phyloP scores from a whole-genome alignment of 768 basidiomycete genomes.

The Terana coerulea region DNA sequence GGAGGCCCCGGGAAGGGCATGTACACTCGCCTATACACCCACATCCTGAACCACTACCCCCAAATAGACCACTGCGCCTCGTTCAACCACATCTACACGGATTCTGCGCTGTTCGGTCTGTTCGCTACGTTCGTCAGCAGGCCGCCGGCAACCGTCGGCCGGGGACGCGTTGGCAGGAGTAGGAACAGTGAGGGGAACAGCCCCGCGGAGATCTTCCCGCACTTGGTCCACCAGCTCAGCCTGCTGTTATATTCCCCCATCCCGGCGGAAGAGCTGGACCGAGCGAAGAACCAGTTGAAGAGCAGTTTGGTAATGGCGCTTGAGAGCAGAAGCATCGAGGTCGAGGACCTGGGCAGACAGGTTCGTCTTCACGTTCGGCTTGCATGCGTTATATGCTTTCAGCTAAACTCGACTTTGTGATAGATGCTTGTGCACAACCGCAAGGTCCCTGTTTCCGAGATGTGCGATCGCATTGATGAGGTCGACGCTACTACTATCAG shows the following conservation, averaged over 20 bases:
- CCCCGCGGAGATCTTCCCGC: conserved; percentile 69
- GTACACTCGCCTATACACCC: conserved; percentile 96
- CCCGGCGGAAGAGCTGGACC: conserved; percentile 63
- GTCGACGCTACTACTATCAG: conserved; percentile 68
- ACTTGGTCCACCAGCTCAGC: conserved; percentile 87
- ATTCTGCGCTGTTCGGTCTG: conserved; percentile 90
- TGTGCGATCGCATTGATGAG: conserved; percentile 81
- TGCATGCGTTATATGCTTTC: neutral
- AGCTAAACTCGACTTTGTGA: conserved; percentile 4
- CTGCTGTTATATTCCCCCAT: conserved; percentile 68
- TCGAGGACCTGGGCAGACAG: conserved; percentile 91
- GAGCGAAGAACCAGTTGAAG: conserved; percentile 96
- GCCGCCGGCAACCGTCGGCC: conserved; percentile 32
- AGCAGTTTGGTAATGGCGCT: conserved; percentile 92
- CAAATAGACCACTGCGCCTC: conserved; percentile 93
- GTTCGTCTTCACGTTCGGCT: conserved; percentile 36
- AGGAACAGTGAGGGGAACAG: conserved; percentile 37
- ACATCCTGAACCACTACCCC: conserved; percentile 92
- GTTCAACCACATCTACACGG: conserved; percentile 97
- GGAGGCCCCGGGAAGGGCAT: conserved; percentile 99
- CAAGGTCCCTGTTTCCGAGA: conserved; percentile 84
- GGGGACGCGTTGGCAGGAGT: conserved; percentile 1
- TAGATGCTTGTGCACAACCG: conserved; percentile 83
- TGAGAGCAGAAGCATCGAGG: conserved; percentile 80
- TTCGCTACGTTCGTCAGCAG: conserved; percentile 75